These are phyloP conservation scores for Penicillium alfredii DNA, from an alignment of 495 filamentous ascomycete genomes.

Conservation along the genomic window DNA sequence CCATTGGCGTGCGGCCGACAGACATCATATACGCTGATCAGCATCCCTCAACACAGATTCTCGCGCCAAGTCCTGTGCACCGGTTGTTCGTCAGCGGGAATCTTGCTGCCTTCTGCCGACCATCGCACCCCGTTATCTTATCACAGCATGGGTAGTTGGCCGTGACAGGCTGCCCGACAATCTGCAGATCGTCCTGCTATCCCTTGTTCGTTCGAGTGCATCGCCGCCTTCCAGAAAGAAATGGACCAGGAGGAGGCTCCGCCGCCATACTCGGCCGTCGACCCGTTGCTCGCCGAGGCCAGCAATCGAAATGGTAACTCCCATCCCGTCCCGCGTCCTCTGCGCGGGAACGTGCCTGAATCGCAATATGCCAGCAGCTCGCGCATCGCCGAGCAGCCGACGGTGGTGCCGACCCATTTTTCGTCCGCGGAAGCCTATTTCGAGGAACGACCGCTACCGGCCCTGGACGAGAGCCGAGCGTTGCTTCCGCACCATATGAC, in stretches of 20 bases:
- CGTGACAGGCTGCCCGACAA: conserved; percentile 12
- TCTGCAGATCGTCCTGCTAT: not conserved
- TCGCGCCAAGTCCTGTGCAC: conserved; percentile 5
- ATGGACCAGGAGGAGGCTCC: conserved; percentile 42
- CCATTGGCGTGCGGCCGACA: no score
- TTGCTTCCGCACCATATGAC: conserved; percentile 38
- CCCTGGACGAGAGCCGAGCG: conserved; percentile 20
- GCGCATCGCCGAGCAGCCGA: conserved; percentile 5
- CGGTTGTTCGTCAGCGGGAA: no score
- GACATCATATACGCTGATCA: no score
- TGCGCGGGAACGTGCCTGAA: conserved; percentile 14
- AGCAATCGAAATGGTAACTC: conserved; percentile 15
- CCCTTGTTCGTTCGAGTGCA: no score
- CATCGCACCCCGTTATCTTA: conserved; percentile 12
- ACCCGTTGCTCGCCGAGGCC: conserved; percentile 30
- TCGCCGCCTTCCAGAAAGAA: no score
- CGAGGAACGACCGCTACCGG: conserved; percentile 30
- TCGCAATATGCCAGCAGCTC: conserved; percentile 18
- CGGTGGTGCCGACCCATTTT: conserved; percentile 29
- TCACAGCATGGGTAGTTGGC: conserved; percentile 18
- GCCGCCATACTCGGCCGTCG: conserved; percentile 42
- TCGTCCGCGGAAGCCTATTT: conserved; percentile 44
- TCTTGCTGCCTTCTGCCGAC: conserved; percentile 21
- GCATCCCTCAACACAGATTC: not conserved
- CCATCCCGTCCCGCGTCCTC: conserved; percentile 14